Evolutionary conservation across 2,329 filamentous ascomycete species (phyloP).

Genomic region (Juglanconis oblonga): DNA sequence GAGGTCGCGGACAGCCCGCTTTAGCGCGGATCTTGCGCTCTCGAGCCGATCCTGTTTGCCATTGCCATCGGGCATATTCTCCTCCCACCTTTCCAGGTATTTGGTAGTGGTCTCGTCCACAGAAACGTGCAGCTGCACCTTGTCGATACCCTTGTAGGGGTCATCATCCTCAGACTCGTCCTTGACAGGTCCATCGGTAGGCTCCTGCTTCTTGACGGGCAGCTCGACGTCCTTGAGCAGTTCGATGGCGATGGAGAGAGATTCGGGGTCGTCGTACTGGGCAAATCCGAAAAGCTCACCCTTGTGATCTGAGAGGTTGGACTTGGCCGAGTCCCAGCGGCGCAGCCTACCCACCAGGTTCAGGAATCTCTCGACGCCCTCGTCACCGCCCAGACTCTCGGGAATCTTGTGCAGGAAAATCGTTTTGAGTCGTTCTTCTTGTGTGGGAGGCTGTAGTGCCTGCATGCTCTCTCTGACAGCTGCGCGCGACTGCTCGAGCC

Average conservation of each 20-base stretch:
- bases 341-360: constrained; percentile 73
- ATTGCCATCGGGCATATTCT: constrained; percentile 61
- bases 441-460: constrained; percentile 75
- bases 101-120: constrained; percentile 80
- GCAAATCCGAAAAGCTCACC: constrained; percentile 90
- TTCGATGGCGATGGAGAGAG: constrained; percentile 79
- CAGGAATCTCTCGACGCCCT: constrained; percentile 75
- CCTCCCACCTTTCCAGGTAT: constrained; percentile 80
- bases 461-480: constrained; percentile 67
- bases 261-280: constrained; percentile 89
- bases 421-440: constrained; percentile 87
- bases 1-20: constrained; percentile 66
- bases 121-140: constrained; percentile 66
- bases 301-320: constrained; percentile 64
- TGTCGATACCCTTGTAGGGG: constrained; percentile 58
- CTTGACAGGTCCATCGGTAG: constrained; percentile 38
- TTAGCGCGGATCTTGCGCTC: constrained; percentile 64
- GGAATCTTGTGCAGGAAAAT: constrained; percentile 88
- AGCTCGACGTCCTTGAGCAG: constrained; percentile 79
- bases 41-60: constrained; percentile 67
- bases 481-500: constrained; percentile 64
- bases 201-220: constrained; percentile 71
- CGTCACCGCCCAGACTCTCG: constrained; percentile 72
- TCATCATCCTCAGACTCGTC: constrained; percentile 38
- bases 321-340: constrained; percentile 77